Evolutionary conservation across 1,139 yeast species (phyloP).

Genomic region (Sugiyamaella japonica): DNA sequence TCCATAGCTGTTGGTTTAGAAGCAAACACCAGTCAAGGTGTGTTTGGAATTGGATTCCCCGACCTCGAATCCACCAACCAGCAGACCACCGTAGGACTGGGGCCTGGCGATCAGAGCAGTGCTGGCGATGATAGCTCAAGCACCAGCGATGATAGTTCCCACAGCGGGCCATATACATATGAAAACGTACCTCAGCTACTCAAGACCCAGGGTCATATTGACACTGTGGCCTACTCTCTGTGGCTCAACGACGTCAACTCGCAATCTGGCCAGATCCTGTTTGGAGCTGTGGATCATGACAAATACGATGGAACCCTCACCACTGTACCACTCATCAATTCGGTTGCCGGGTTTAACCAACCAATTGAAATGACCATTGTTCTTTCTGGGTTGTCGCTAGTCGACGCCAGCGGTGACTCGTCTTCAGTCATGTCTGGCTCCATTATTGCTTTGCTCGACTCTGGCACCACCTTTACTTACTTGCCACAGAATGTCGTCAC

Average conservation of each 20-base stretch:
- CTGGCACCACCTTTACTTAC: slow-evolving; percentile 42
- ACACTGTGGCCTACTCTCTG: slow-evolving; percentile 53
- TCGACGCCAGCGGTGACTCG: slow-evolving; percentile 16
- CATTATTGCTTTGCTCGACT: slow-evolving; percentile 36
- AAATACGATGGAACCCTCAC: slow-evolving; percentile 49
- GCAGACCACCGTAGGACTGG: slow-evolving; percentile 39
- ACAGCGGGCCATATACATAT: slow-evolving; percentile 27
- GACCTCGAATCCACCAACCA: slow-evolving; percentile 42
- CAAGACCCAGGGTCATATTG: slow-evolving; percentile 45
- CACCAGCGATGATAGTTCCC: background rate
- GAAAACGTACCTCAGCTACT: slow-evolving; percentile 39
- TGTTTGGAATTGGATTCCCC: slow-evolving; percentile 55
- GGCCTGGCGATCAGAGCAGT: slow-evolving; percentile 3
- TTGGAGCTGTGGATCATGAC: slow-evolving; percentile 61
- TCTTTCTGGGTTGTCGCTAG: slow-evolving; percentile 23
- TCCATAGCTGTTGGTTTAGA: slow-evolving; percentile 46
- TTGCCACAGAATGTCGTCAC: slow-evolving; percentile 32
- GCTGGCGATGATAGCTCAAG: background rate
- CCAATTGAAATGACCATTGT: slow-evolving; percentile 30
- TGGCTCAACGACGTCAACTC: slow-evolving; percentile 49
- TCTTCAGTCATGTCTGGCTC: slow-evolving; percentile 18
- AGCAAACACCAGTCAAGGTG: slow-evolving; percentile 50
- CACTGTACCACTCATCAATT: slow-evolving; percentile 30
- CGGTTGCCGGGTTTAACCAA: slow-evolving; percentile 14
- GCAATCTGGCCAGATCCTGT: slow-evolving; percentile 49